These are phyloP conservation scores for Eutrema salsugineum DNA, from an alignment of 441 rosid species.

Conservation along the genomic window DNA sequence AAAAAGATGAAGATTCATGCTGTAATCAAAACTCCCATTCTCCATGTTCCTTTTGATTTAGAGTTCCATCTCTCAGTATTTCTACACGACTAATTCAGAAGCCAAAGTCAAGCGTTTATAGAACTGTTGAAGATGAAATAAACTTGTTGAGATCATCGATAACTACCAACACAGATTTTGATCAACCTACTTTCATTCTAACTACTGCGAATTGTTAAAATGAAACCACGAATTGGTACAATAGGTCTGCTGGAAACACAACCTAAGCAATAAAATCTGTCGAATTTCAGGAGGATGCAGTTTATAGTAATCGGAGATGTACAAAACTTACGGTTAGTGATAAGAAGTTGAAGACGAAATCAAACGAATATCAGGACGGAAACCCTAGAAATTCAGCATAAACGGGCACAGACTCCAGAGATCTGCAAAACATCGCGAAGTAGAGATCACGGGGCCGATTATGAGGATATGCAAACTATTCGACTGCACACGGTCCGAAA, in stretches of 20 bases:
- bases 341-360: neutral
- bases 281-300: neutral
- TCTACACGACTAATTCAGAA: neutral
- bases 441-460: neutral
- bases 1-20: conserved; percentile 16
- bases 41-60: neutral
- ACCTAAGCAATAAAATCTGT: neutral
- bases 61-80: neutral
- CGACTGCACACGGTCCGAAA: neutral
- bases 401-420: neutral
- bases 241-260: neutral
- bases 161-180: neutral
- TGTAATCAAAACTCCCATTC: neutral
- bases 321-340: neutral
- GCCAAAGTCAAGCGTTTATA: neutral
- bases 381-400: neutral
- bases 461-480: neutral
- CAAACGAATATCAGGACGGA: neutral
- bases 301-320: neutral
- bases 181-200: neutral
- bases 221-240: conserved; percentile 4
- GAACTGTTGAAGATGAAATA: neutral
- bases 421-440: neutral
- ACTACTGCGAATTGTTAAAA: neutral
- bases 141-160: neutral